Evolutionary conservation across 768 basidiomycete genomes (phyloP).

Genomic region (Auriculariales sp.): DNA sequence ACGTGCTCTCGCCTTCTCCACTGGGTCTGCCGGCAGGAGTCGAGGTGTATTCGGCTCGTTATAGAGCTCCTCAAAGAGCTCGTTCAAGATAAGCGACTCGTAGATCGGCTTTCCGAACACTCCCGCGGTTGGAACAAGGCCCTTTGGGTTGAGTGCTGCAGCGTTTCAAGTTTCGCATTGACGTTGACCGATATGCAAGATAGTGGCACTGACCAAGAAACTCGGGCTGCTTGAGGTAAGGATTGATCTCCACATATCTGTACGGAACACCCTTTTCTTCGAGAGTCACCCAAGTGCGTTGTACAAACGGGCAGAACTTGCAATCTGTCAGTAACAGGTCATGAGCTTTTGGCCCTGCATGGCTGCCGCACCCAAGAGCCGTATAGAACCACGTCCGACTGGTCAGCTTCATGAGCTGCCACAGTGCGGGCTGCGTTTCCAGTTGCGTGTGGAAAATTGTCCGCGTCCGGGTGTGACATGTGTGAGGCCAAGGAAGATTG

Average conservation of each 20-base stretch:
- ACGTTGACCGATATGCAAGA: neutral
- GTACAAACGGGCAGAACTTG: slow-evolving; percentile 6
- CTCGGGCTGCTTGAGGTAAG: slow-evolving; percentile 47
- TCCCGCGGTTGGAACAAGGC: slow-evolving; percentile 39
- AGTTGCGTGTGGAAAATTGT: too few species aligned
- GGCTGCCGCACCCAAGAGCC: too few species aligned
- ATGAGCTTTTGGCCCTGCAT: too few species aligned
- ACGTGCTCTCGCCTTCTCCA: slow-evolving; percentile 23
- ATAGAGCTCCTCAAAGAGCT: slow-evolving; percentile 49
- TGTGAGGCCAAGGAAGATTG: too few species aligned
- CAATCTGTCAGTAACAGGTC: too few species aligned
- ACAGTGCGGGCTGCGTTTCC: too few species aligned
- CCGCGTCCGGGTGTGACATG: too few species aligned
- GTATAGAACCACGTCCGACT: too few species aligned
- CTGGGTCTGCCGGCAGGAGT: slow-evolving; percentile 38
- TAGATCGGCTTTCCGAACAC: slow-evolving; percentile 39
- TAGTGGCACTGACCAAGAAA: slow-evolving; percentile 29
- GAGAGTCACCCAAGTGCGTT: slow-evolving; percentile 46
- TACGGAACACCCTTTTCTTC: slow-evolving; percentile 56
- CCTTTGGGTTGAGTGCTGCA: slow-evolving; percentile 47
- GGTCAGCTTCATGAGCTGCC: too few species aligned
- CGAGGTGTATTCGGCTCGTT: slow-evolving; percentile 23
- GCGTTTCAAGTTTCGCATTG: slow-evolving; percentile 8
- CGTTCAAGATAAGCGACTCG: slow-evolving; percentile 48
- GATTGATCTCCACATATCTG: slow-evolving; percentile 52